These are phyloP conservation scores for Coemansia sp. DNA, from an alignment of 192 early-diverging fungal genomes.

Conservation along the genomic window DNA sequence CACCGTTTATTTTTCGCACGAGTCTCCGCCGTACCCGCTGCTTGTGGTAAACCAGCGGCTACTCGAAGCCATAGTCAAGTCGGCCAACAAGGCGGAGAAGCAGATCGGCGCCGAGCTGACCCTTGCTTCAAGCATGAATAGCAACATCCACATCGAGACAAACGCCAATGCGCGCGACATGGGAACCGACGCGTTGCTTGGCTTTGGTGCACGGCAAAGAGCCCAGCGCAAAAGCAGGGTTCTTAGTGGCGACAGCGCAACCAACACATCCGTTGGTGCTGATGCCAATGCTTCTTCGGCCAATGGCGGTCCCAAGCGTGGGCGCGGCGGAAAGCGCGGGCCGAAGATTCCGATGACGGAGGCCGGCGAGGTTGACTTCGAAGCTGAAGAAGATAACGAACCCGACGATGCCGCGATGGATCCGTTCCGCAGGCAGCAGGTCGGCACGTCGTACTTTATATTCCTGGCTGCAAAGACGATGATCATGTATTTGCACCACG, in stretches of 20 bases:
- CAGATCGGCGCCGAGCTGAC: constrained; percentile 45
- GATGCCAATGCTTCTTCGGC: constrained; percentile 6
- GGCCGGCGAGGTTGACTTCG: constrained; percentile 40
- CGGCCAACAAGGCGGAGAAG: constrained; percentile 13
- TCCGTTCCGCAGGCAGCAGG: constrained; percentile 53
- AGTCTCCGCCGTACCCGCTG: constrained; percentile 50
- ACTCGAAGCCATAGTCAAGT: constrained; percentile 28
- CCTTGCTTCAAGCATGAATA: constrained; percentile 55
- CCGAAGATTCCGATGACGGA: constrained; percentile 17
- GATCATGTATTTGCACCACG: constrained; percentile 58
- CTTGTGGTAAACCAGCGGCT: constrained; percentile 46
- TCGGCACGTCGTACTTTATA: constrained; percentile 46
- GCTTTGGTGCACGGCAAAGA: constrained; percentile 3
- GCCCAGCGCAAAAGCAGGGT: constrained; percentile 3
- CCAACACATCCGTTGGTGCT: not conserved
- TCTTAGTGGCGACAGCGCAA: not conserved
- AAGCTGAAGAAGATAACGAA: constrained; percentile 8
- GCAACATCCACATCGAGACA: constrained; percentile 58
- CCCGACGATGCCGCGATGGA: constrained; percentile 13
- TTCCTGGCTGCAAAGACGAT: constrained; percentile 57
- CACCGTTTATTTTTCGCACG: constrained; percentile 46
- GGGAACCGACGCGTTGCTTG: not conserved
- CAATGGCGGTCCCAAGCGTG: not conserved
- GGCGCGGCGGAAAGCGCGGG: constrained; percentile 15
- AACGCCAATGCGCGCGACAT: constrained; percentile 46